A percentile compares a stretch with the other conserved stretches of the same genome.
Evolutionary conservation across 2,329 filamentous ascomycete genomes (phyloP).

Genomic region (Arthrobotrys pseudoclavata): DNA sequence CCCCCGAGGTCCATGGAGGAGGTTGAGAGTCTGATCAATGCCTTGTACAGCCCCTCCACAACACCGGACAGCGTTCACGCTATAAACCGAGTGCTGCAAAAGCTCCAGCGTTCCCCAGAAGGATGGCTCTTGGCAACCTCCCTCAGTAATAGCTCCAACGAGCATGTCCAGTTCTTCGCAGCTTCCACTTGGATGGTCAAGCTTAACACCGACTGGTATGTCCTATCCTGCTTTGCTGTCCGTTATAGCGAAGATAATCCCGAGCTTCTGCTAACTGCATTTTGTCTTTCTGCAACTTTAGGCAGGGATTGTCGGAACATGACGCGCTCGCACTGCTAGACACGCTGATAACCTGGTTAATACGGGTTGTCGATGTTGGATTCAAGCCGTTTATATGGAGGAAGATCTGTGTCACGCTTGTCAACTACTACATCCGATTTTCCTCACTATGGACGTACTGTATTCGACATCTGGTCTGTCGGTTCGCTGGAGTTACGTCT

Average conservation of each 20-base stretch:
- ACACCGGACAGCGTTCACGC: constrained; percentile 67
- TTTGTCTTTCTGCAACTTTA: constrained; percentile 48
- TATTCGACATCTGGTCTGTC: constrained; percentile 75
- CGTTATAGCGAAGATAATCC: not conserved
- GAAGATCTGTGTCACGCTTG: constrained; percentile 82
- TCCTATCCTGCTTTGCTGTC: not conserved
- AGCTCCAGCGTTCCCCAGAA: constrained; percentile 80
- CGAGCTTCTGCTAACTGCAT: constrained; percentile 26
- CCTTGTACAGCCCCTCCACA: constrained; percentile 64
- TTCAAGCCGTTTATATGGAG: constrained; percentile 75
- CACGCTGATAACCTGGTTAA: constrained; percentile 75
- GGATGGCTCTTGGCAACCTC: constrained; percentile 89
- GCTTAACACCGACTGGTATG: constrained; percentile 90
- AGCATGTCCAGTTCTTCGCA: constrained; percentile 89
- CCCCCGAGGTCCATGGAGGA: constrained; percentile 67
- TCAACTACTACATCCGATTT: constrained; percentile 81
- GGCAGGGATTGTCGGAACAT: constrained; percentile 70
- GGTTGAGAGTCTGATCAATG: constrained; percentile 65
- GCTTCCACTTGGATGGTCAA: constrained; percentile 94
- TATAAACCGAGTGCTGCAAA: constrained; percentile 81
- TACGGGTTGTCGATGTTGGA: constrained; percentile 70
- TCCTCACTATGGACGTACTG: constrained; percentile 77
- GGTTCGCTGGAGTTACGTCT: constrained; percentile 69
- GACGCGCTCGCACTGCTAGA: constrained; percentile 74
- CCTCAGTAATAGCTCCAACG: constrained; percentile 77